These are phyloP conservation scores for Cenchrus fungigraminus DNA, from an alignment of 176 grass and related monocot species.

Conservation along the genomic window DNA sequence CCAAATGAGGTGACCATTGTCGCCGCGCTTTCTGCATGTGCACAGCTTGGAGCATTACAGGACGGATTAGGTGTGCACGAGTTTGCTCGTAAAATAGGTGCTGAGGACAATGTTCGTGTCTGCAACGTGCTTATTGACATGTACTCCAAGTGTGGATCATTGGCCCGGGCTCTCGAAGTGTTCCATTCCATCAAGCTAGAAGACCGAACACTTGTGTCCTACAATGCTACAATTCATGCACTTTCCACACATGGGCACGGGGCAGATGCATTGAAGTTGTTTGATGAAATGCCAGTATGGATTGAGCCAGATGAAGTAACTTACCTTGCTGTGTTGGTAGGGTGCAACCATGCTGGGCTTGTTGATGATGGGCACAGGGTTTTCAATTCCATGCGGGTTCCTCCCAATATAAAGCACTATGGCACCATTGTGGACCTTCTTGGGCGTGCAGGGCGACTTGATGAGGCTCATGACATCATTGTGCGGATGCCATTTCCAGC, in stretches of 20 bases:
- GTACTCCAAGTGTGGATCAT: constrained; percentile 87
- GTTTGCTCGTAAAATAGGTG: constrained; percentile 41
- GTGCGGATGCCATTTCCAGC: constrained; percentile 71
- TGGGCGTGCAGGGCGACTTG: constrained; percentile 64
- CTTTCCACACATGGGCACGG: constrained; percentile 74
- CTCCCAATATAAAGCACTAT: constrained; percentile 78
- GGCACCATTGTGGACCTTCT: constrained; percentile 85
- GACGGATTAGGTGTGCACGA: constrained; percentile 58
- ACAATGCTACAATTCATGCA: constrained; percentile 70
- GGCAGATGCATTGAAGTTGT: constrained; percentile 57
- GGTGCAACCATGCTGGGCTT: constrained; percentile 83
- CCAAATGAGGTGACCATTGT: constrained; percentile 68
- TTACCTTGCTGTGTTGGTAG: constrained; percentile 73
- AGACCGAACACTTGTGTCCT: constrained; percentile 66
- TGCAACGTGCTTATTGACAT: constrained; percentile 77
- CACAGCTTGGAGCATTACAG: constrained; percentile 56
- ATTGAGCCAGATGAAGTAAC: constrained; percentile 69
- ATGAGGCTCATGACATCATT: constrained; percentile 66
- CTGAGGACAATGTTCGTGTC: constrained; percentile 50
- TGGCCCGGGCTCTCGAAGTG: constrained; percentile 54
- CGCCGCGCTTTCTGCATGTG: constrained; percentile 69
- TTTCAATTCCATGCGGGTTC: constrained; percentile 67
- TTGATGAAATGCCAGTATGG: constrained; percentile 70
- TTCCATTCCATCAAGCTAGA: constrained; percentile 56
- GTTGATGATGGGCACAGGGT: constrained; percentile 75